Evolutionary conservation across 148 eudicot genomes (phyloP).

Genomic region (Talinum fruticosum): DNA sequence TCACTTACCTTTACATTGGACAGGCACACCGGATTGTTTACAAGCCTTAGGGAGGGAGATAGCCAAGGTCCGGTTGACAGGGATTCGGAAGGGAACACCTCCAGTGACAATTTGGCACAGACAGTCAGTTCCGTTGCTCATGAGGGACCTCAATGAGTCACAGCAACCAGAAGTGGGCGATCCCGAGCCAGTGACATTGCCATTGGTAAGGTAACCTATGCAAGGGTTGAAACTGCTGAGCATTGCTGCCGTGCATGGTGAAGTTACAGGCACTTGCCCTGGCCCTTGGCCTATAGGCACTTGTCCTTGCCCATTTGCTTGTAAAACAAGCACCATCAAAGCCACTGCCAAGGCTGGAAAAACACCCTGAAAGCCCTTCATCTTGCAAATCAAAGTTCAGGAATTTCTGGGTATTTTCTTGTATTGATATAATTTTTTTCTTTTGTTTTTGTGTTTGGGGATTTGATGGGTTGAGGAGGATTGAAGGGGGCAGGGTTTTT

Average conservation of each 20-base stretch:
- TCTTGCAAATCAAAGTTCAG: background rate
- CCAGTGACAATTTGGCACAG: constrained; percentile 67
- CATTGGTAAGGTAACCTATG: constrained; percentile 47
- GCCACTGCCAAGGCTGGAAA: constrained; percentile 12
- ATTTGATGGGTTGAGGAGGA: background rate
- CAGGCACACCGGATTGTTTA: constrained; percentile 71
- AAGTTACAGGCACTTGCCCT: constrained; percentile 5
- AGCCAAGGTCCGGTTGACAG: constrained; percentile 69
- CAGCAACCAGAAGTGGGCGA: constrained; percentile 74
- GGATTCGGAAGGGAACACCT: constrained; percentile 57
- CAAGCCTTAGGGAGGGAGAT: constrained; percentile 76
- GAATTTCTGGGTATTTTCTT: background rate
- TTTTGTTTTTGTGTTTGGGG: background rate
- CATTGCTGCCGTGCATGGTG: constrained; percentile 58
- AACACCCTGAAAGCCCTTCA: constrained; percentile 1
- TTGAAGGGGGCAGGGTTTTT: background rate
- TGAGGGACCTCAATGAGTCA: constrained; percentile 47
- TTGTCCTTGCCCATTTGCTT: constrained; percentile 21
- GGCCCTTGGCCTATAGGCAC: background rate
- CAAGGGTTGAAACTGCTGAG: constrained; percentile 57
- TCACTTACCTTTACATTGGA: constrained; percentile 70
- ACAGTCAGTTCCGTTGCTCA: constrained; percentile 59
- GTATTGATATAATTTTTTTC: background rate
- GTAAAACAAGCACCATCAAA: constrained; percentile 3
- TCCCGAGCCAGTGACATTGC: constrained; percentile 37